Evolutionary conservation across 2,329 filamentous ascomycete genomes (phyloP).

Genomic region (Colletotrichum godetiae): DNA sequence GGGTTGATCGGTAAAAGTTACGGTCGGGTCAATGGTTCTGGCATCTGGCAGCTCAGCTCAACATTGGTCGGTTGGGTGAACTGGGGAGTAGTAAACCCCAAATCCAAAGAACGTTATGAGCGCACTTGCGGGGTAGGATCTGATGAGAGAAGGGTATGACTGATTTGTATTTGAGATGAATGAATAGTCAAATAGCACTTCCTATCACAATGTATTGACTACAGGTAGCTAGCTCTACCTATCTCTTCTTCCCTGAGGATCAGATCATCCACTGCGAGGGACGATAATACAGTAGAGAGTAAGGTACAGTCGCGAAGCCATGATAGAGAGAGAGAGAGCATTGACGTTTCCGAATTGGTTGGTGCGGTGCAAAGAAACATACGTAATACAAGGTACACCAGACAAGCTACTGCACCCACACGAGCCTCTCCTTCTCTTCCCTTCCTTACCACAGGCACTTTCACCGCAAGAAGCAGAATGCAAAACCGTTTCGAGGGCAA

Average conservation of each 20-base stretch:
- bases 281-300: neutral
- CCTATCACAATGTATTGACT: neutral
- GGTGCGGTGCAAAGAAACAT: neutral
- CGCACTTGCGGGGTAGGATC: no score
- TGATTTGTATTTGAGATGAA: neutral
- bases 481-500: neutral
- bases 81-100: neutral
- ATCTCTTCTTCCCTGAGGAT: neutral
- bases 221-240: no score
- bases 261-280: no score
- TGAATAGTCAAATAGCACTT: neutral
- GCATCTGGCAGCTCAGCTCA: neutral
- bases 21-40: neutral
- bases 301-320: neutral
- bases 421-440: neutral
- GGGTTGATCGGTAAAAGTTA: neutral
- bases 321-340: neutral
- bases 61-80: neutral
- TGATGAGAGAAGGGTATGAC: neutral
- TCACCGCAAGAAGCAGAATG: neutral
- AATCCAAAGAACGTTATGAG: neutral
- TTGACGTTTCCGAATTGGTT: neutral
- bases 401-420: conserved; percentile 22
- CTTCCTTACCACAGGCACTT: neutral
- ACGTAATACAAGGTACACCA: neutral